Base-by-base conservation (phyloP, 2,329 filamentous ascomycete genomes). In the Biscogniauxia sp. region DNA sequence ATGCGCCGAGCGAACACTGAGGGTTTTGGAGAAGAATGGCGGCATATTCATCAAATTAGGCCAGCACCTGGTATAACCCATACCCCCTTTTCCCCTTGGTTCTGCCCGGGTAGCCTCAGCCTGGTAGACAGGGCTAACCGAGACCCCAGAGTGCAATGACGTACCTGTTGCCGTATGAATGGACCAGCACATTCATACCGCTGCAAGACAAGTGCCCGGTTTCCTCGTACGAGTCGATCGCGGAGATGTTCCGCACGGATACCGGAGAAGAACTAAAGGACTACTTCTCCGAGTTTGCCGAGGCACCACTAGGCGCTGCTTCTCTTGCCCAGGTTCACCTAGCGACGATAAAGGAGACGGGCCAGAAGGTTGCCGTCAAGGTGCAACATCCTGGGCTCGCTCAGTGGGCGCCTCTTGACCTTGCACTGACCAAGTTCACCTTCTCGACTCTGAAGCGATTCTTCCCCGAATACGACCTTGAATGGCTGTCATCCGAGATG, bases 21-120 rank as follows among this genome's bases (percentile, higher is more conserved):
- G 83, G 60, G 93, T 96, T 1, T 79, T 98, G 66, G 95, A 99
- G 81, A 92, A 91, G 81, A 98, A 97, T 75, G 95, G 96, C 25
- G 96, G 94, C 26, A 97, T 99, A 65, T 99, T 98, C 70, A 98
- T 99, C 75, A 99, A 99, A 77, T 80, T 99, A 49, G 95, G 95
- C 7, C 95, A 99, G 71, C 95, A 99, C 77, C 76, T 99, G 76
- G 87, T 88, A 80, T 54, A 51, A 5, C 37, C 37, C 17, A 5
- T 9, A 32, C 52, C 59, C 7, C 13, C 23, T 55, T 20, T 20
- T 50, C 13, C 32, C 15, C 28, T 54, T 32, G 5, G 20, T 15
- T 9, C 6, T 58, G 37, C 20, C 15, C 17, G 37, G 23, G 52
- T 28, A 45, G 25, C 25, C 19, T 13, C 11, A 49, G 45, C 54